Evolutionary conservation across 1,284 basidiomycete species (phyloP).

Genomic region (Ganoderma lucidum): DNA sequence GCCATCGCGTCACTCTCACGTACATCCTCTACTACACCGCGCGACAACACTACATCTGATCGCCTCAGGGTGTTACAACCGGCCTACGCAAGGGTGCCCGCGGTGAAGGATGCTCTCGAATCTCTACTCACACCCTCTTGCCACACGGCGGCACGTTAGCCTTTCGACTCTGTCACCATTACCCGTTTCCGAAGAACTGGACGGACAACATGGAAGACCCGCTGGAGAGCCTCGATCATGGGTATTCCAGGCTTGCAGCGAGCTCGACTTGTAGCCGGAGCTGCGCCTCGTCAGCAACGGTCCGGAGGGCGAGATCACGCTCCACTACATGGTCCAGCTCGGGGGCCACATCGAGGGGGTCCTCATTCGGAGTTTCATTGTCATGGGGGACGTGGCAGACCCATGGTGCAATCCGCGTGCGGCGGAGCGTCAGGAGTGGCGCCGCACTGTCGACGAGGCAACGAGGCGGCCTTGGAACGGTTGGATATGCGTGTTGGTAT

Average conservation of each 20-base stretch:
- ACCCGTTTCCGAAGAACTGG: conserved; percentile 21
- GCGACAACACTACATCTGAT: not conserved
- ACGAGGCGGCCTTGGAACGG: not conserved
- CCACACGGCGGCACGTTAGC: conserved; percentile 46
- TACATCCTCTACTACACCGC: conserved; percentile 46
- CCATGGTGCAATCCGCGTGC: not conserved
- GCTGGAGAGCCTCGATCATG: conserved; percentile 12
- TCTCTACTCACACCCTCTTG: conserved; percentile 37
- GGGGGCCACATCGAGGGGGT: not conserved
- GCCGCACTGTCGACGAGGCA: not conserved
- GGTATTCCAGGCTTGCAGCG: conserved; percentile 12
- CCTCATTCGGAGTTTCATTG: not conserved
- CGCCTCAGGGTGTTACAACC: not conserved
- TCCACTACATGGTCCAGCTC: not conserved
- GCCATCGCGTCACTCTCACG: conserved; percentile 52
- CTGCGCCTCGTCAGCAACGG: conserved; percentile 10
- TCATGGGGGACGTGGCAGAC: not conserved
- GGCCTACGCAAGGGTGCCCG: not conserved
- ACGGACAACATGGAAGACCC: not conserved
- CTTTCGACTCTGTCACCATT: conserved; percentile 48
- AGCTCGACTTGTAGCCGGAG: conserved; percentile 2
- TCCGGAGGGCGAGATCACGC: not conserved
- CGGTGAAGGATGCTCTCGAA: conserved; percentile 25
- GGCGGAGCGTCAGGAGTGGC: not conserved
- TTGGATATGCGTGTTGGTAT: not conserved